These are phyloP conservation scores for Vigna unguiculata DNA, from an alignment of 306 rosid genomes.

Conservation along the genomic window DNA sequence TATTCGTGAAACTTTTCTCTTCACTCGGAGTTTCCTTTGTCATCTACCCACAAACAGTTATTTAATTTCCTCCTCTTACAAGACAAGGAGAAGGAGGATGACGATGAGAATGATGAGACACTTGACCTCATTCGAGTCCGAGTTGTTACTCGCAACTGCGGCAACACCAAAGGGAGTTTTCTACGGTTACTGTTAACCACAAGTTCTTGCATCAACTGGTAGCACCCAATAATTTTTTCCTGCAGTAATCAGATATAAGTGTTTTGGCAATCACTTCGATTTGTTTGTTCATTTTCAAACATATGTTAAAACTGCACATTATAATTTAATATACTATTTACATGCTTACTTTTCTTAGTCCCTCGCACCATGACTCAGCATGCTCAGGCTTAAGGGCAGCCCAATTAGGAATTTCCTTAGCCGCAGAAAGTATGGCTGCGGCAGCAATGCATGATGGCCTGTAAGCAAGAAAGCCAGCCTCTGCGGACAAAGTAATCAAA, in stretches of 20 bases:
- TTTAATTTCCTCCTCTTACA: constrained; percentile 77
- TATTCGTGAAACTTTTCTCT: constrained; percentile 30
- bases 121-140: constrained; percentile 60
- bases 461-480: constrained; percentile 75
- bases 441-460: constrained; percentile 96
- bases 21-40: constrained; percentile 70
- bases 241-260: constrained; percentile 50
- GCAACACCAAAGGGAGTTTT: constrained; percentile 54
- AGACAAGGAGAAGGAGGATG: constrained; percentile 49
- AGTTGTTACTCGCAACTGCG: constrained; percentile 66
- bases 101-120: constrained; percentile 50
- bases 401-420: constrained; percentile 74
- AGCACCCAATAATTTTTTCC: constrained; percentile 80
- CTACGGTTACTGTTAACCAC: constrained; percentile 51
- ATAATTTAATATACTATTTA: constrained; percentile 20
- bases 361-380: constrained; percentile 89
- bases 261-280: constrained; percentile 27
- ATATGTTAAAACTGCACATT: background rate
- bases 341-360: constrained; percentile 79
- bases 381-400: constrained; percentile 69
- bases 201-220: constrained; percentile 71
- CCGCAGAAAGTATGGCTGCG: constrained; percentile 81
- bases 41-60: constrained; percentile 69
- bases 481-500: constrained; percentile 56
- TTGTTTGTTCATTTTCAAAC: background rate